Conservation (phyloP, 2,329 filamentous ascomycete genomes). For the Simplicillium sp. region DNA sequence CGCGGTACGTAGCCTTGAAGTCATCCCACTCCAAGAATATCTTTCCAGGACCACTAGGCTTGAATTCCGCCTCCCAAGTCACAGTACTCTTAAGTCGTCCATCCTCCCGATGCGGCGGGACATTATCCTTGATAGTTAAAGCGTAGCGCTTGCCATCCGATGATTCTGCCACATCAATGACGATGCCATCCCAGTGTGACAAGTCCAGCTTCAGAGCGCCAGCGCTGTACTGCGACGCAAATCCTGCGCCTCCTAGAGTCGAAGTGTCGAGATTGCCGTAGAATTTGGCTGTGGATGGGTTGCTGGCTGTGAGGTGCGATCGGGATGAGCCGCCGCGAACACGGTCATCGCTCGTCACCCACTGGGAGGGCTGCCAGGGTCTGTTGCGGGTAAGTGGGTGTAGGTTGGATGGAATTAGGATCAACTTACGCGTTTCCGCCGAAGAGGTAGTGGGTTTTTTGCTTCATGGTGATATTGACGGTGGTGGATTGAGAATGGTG, state of each 20-base stretch:
- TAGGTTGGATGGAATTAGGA: too few species aligned
- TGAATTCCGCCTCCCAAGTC: slow-evolving; percentile 67
- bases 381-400: slow-evolving; percentile 21
- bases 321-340: slow-evolving; percentile 65
- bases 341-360: slow-evolving; percentile 64
- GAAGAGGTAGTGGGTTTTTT: too few species aligned
- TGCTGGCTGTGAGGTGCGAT: slow-evolving; percentile 33
- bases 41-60: slow-evolving; percentile 15
- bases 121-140: slow-evolving; percentile 62
- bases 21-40: slow-evolving; percentile 54
- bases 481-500: too few species aligned
- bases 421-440: too few species aligned
- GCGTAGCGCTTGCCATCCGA: slow-evolving; percentile 62
- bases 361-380: slow-evolving; percentile 49
- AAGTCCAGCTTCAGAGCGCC: slow-evolving; percentile 55
- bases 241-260: slow-evolving; percentile 2
- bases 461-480: too few species aligned
- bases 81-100: slow-evolving; percentile 63
- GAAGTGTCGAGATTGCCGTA: slow-evolving; percentile 38
- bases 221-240: slow-evolving; percentile 55
- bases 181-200: slow-evolving; percentile 50
- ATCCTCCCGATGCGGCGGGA: slow-evolving; percentile 46
- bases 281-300: slow-evolving; percentile 43
- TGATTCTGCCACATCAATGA: slow-evolving; percentile 33
- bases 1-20: slow-evolving; percentile 66